Percentiles rank a stretch among this genome's conserved stretches.
These are phyloP conservation scores for Aspergillus hancockii DNA, from an alignment of 495 filamentous ascomycete genomes.

Conservation along the genomic window DNA sequence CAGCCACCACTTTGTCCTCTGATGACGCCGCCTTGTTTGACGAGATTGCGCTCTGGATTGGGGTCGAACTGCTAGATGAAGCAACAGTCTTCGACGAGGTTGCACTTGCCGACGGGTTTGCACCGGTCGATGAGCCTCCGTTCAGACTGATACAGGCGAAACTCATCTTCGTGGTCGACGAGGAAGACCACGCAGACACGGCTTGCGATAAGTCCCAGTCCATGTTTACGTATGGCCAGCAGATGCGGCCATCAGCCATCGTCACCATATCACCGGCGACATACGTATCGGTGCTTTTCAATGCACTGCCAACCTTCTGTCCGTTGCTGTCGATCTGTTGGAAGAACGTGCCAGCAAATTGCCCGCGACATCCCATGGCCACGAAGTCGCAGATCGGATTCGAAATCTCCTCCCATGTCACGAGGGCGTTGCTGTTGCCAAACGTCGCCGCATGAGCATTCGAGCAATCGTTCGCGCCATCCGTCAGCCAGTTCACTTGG, in stretches of 20 bases:
- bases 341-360: slow-evolving; percentile 52
- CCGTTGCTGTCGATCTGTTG: slow-evolving; percentile 48
- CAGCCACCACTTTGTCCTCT: not conserved
- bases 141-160: slow-evolving; percentile 43
- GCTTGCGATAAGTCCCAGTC: slow-evolving; percentile 42
- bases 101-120: not conserved
- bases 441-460: slow-evolving; percentile 56
- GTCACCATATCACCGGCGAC: slow-evolving; percentile 56
- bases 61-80: not conserved
- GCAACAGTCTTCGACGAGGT: not conserved
- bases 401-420: slow-evolving; percentile 56
- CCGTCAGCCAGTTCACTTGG: slow-evolving; percentile 54
- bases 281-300: slow-evolving; percentile 43
- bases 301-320: slow-evolving; percentile 40
- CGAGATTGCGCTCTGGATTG: not conserved
- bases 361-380: slow-evolving; percentile 52
- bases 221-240: slow-evolving; percentile 58
- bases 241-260: slow-evolving; percentile 46
- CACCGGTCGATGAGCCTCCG: not conserved
- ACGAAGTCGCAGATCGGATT: slow-evolving; percentile 48
- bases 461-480: slow-evolving; percentile 47
- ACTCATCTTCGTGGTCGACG: slow-evolving; percentile 38
- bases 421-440: slow-evolving; percentile 42
- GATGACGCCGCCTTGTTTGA: not conserved
- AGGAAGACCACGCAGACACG: slow-evolving; percentile 24